A percentile compares a stretch with the other conserved stretches of the same genome.
Evolutionary conservation across 2,329 filamentous ascomycete genomes (phyloP).

Genomic region (Escovopsis sp.): DNA sequence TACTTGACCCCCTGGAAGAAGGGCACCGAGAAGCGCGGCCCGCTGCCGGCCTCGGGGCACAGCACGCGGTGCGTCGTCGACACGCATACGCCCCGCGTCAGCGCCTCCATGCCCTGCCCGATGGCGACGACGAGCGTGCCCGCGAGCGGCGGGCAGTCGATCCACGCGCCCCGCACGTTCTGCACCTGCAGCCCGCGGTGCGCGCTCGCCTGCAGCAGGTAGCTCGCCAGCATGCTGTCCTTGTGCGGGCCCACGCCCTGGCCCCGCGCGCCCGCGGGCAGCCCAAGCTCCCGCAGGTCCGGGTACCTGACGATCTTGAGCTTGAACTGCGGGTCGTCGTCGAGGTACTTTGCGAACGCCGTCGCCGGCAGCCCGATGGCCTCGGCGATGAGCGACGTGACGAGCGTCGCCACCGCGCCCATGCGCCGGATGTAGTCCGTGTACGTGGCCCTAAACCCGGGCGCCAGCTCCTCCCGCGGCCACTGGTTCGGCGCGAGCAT

Average conservation of each 20-base stretch:
- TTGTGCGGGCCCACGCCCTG: slow-evolving; percentile 68
- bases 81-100: slow-evolving; percentile 71
- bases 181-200: slow-evolving; percentile 72
- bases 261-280: slow-evolving; percentile 26
- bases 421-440: slow-evolving; percentile 65
- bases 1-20: slow-evolving; percentile 81
- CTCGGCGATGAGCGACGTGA: slow-evolving; percentile 71
- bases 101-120: slow-evolving; percentile 72
- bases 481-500: slow-evolving; percentile 68
- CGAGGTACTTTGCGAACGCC: slow-evolving; percentile 70
- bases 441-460: slow-evolving; percentile 53
- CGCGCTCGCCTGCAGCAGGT: slow-evolving; percentile 64
- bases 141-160: slow-evolving; percentile 62
- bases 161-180: slow-evolving; percentile 64
- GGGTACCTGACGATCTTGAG: slow-evolving; percentile 84
- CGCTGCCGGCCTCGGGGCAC: slow-evolving; percentile 53
- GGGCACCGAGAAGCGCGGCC: slow-evolving; percentile 64
- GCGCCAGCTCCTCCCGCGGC: slow-evolving; percentile 50
- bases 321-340: slow-evolving; percentile 63
- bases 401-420: slow-evolving; percentile 55
- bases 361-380: slow-evolving; percentile 55
- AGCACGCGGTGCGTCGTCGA: slow-evolving; percentile 73
- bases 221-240: slow-evolving; percentile 70
- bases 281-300: slow-evolving; percentile 46
- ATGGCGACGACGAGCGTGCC: slow-evolving; percentile 78